phyloP scores from a whole-genome alignment of 805 yeast species.

The Ogataea trehalophila region DNA sequence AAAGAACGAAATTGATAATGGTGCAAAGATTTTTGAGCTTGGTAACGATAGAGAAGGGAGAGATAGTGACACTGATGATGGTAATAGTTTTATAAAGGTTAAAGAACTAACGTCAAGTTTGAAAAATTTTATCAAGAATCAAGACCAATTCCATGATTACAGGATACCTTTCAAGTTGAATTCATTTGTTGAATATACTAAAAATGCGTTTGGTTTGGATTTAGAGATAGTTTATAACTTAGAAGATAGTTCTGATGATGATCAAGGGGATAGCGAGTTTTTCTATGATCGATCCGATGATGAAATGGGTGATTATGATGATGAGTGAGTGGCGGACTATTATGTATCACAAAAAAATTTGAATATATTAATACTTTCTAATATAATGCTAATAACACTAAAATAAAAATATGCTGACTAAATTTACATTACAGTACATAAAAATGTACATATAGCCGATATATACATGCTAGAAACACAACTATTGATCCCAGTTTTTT shows the following conservation, averaged over 20 bases:
- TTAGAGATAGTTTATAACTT: neutral
- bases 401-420: too few species aligned
- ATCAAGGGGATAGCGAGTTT: too few species aligned
- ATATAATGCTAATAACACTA: too few species aligned
- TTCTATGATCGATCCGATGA: neutral
- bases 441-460: too few species aligned
- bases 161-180: slow-evolving; percentile 10
- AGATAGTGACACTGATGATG: neutral
- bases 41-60: neutral
- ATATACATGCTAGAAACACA: too few species aligned
- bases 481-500: too few species aligned
- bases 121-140: slow-evolving; percentile 8
- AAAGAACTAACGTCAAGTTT: slow-evolving; percentile 7
- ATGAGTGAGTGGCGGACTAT: neutral
- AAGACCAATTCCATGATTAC: slow-evolving; percentile 7
- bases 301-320: neutral
- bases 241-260: too few species aligned
- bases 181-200: slow-evolving; percentile 9
- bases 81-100: slow-evolving; percentile 7
- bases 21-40: slow-evolving; percentile 30
- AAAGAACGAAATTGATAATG: slow-evolving; percentile 1
- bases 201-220: slow-evolving; percentile 4
- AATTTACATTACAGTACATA: too few species aligned
- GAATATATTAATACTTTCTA: too few species aligned
- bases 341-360: too few species aligned